A percentile compares a stretch with the other conserved stretches of the same genome.
These are phyloP conservation scores for Clavulina sp. DNA, from an alignment of 768 basidiomycete genomes.

Conservation along the genomic window DNA sequence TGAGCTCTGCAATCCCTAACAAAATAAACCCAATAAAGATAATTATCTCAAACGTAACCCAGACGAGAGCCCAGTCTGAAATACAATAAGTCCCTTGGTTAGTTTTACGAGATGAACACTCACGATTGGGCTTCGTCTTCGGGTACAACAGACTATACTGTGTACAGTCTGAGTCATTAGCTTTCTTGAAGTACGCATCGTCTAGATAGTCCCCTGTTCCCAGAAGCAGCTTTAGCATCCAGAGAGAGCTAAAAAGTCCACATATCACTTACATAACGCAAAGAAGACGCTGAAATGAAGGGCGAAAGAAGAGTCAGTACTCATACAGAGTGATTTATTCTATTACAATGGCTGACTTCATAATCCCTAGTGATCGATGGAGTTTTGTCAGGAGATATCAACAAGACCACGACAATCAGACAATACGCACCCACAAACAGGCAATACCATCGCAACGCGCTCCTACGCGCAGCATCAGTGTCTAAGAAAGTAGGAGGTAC, in stretches of 20 bases:
- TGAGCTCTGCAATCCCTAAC: not conserved
- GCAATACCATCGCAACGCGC: slow-evolving; percentile 65
- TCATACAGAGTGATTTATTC: slow-evolving; percentile 13
- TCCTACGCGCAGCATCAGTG: slow-evolving; percentile 8
- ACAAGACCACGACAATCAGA: slow-evolving; percentile 1
- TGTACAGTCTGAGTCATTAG: slow-evolving; percentile 83
- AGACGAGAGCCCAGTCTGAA: not conserved
- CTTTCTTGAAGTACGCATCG: slow-evolving; percentile 87
- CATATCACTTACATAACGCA: slow-evolving; percentile 50
- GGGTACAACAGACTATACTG: slow-evolving; percentile 71
- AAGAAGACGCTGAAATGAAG: slow-evolving; percentile 46
- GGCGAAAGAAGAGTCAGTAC: slow-evolving; percentile 2
- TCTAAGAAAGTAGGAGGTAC: slow-evolving; percentile 3
- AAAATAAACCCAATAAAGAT: not conserved
- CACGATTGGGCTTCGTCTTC: slow-evolving; percentile 52
- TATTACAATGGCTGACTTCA: slow-evolving; percentile 43
- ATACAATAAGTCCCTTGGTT: not conserved
- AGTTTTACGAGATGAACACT: slow-evolving; percentile 11
- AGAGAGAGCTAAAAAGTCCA: not conserved
- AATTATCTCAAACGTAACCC: not conserved
- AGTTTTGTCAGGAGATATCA: slow-evolving; percentile 11
- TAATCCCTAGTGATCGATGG: slow-evolving; percentile 24
- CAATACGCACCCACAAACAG: slow-evolving; percentile 41
- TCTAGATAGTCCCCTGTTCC: slow-evolving; percentile 77
- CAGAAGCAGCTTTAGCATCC: not conserved